Percentiles rank a stretch among this genome's conserved stretches.
Conservation (phyloP, 2,329 filamentous ascomycete species). For the Coniochaeta sp. region DNA sequence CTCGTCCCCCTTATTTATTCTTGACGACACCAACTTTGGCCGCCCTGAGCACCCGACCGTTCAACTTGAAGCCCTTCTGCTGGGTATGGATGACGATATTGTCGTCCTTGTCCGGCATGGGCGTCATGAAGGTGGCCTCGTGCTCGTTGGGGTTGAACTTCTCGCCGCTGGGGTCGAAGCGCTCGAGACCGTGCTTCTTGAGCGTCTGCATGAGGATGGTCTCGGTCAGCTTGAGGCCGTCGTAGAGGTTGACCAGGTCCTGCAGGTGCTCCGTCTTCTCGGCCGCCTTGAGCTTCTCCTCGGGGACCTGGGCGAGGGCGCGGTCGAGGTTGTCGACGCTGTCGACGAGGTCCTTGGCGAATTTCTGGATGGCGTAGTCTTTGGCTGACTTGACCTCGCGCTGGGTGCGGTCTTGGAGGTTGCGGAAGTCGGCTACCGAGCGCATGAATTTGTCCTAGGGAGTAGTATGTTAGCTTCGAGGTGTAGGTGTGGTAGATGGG, state of each 20-base stretch:
- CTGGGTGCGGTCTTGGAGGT: conserved; percentile 89
- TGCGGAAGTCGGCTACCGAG: conserved; percentile 92
- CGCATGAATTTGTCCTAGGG: conserved; percentile 90
- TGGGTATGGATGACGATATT: conserved; percentile 87
- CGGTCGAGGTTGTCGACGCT: conserved; percentile 96
- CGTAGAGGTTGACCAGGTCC: conserved; percentile 74
- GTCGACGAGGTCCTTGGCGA: conserved; percentile 91
- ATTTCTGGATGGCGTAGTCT: conserved; percentile 92
- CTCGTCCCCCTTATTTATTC: conserved; percentile 13
- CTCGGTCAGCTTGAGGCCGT: conserved; percentile 94
- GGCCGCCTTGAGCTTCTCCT: conserved; percentile 57
- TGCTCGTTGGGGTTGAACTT: conserved; percentile 96
- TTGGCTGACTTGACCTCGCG: conserved; percentile 82
- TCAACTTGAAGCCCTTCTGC: conserved; percentile 92
- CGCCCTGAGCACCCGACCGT: conserved; percentile 80
- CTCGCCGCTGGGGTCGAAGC: conserved; percentile 74
- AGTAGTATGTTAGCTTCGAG: neutral
- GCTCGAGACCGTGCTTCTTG: conserved; percentile 88
- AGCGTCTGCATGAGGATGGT: conserved; percentile 78
- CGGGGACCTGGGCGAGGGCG: conserved; percentile 70
- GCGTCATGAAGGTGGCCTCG: conserved; percentile 92
- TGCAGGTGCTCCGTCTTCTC: conserved; percentile 47
- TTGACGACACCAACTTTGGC: conserved; percentile 51
- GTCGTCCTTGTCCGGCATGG: conserved; percentile 80
- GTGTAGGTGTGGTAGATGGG: conserved; percentile 4